Evolutionary conservation across 495 filamentous ascomycete species (phyloP), one percentile per base, ranked within the genome.

Genomic region (Hapsidospora chrysogenum): DNA sequence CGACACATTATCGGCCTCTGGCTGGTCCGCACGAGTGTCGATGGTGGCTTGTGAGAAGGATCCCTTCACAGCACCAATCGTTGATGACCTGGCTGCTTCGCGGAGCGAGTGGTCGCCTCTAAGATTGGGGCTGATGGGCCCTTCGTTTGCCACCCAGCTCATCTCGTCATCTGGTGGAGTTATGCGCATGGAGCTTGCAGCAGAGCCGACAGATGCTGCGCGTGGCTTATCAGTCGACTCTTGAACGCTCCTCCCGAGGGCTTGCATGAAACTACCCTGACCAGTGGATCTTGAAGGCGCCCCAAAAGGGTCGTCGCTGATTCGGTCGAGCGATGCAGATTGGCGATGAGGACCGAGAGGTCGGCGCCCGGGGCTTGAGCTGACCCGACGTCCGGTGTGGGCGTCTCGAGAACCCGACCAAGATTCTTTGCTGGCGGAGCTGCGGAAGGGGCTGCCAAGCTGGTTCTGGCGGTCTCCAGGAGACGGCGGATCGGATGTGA

Each of bases 381-480:
- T 26, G 33, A 21, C 18, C 13, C 25, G 9, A 20, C 17, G 33
- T 17, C 34, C 17, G 15, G 36, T 32, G 2, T 36, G 37, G 9
- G 32, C 39, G 27, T 39, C 51, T 47, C 2, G 53, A 56, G 9
- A 52, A 10, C 21, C 13, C 9, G 22, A 17, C 4, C 20, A 36
- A 0, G 33, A 17, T 23, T 36, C 33, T 36, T 36, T 56, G 15
- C 46, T 33, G 8, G 43, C 44, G 3, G 62, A 57, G 15, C 65
- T 56, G 20, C 58, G 60, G 37, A 72, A 72, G 5, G 68, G 68
- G 31, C 68, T 70, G 8, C 64, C 49, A 7, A 72, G 47, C 6
- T 49, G 58, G 38, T 53, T 36, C 42, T 68, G 49, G 33, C 63
- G 47, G 29, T 35, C 37, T 45, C 58, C 39, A 40, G 68, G 63